phyloP scores from a whole-genome alignment of 1,139 yeast species.

The Magnusiomyces suaveolens region DNA sequence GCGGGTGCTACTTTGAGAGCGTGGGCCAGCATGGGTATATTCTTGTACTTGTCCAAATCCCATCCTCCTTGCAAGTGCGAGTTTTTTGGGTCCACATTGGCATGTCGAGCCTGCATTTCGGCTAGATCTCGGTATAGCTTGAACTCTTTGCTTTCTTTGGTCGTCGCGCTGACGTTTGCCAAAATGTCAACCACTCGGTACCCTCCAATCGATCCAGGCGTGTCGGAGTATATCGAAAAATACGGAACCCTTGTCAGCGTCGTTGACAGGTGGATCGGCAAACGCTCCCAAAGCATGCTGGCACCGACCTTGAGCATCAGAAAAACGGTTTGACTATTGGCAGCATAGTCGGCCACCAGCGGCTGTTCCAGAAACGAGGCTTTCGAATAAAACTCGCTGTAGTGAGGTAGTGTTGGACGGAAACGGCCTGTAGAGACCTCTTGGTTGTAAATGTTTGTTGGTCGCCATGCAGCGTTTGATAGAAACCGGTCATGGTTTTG shows the following conservation, averaged over 20 bases:
- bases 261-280: conserved; percentile 32
- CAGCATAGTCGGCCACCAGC: conserved; percentile 24
- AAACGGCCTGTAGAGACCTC: not conserved
- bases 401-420: not conserved
- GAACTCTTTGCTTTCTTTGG: conserved; percentile 21
- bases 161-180: conserved; percentile 23
- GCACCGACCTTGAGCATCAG: conserved; percentile 34
- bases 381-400: conserved; percentile 1
- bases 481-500: not conserved
- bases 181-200: conserved; percentile 30
- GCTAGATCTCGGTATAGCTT: conserved; percentile 25
- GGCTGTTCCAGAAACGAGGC: conserved; percentile 20
- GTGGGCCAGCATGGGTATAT: conserved; percentile 33
- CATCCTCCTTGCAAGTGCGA: conserved; percentile 23
- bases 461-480: not conserved
- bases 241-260: conserved; percentile 30
- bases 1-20: conserved; percentile 28
- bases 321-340: conserved; percentile 23
- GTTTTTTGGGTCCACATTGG: conserved; percentile 11
- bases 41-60: conserved; percentile 33
- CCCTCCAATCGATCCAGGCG: conserved; percentile 29
- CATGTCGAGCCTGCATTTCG: conserved; percentile 22
- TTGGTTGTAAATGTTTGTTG: too few species aligned
- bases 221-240: conserved; percentile 32
- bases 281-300: conserved; percentile 30